Percentiles rank a stretch among this genome's conserved stretches.
These are phyloP conservation scores for Sugiyamaella marilandica DNA, from an alignment of 805 yeast species.

Conservation along the genomic window DNA sequence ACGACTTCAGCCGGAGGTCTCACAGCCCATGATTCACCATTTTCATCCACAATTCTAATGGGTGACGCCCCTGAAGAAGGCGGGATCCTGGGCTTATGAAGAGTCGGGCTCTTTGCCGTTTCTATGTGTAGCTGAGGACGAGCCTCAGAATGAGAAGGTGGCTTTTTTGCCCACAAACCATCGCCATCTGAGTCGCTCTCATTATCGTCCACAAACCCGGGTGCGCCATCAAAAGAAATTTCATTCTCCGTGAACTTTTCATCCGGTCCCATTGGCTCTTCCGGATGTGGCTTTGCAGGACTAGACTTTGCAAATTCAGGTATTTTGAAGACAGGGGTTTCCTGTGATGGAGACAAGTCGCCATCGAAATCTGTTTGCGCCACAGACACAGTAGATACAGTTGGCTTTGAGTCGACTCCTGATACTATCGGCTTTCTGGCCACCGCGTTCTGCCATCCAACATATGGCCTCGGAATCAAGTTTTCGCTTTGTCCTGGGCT, in stretches of 20 bases:
- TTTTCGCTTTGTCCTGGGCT: constrained; percentile 27
- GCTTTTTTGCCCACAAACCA: constrained; percentile 55
- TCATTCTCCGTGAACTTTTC: constrained; percentile 64
- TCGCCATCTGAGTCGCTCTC: constrained; percentile 46
- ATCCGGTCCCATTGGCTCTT: constrained; percentile 20
- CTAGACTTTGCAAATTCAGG: constrained; percentile 10
- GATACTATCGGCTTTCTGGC: constrained; percentile 22
- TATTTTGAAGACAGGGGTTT: constrained; percentile 6
- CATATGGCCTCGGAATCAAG: constrained; percentile 27
- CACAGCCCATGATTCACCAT: constrained; percentile 51
- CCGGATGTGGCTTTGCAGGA: not conserved
- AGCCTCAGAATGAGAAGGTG: constrained; percentile 19
- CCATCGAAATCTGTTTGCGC: not conserved
- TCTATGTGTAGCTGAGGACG: constrained; percentile 14
- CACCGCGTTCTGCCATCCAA: constrained; percentile 23
- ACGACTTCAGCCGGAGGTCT: constrained; percentile 95
- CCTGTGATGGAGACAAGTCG: constrained; percentile 1
- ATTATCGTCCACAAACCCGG: constrained; percentile 40
- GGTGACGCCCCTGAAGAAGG: constrained; percentile 12
- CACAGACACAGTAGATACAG: not conserved
- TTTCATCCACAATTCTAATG: constrained; percentile 13
- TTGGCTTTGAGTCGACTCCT: not conserved
- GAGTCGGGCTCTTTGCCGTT: constrained; percentile 5
- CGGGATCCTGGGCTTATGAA: constrained; percentile 10
- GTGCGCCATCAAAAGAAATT: constrained; percentile 71